Percentiles rank a stretch among this genome's conserved stretches.
Conservation (phyloP, 2,329 filamentous ascomycete species). For the Myriosclerotinia curreyana region DNA sequence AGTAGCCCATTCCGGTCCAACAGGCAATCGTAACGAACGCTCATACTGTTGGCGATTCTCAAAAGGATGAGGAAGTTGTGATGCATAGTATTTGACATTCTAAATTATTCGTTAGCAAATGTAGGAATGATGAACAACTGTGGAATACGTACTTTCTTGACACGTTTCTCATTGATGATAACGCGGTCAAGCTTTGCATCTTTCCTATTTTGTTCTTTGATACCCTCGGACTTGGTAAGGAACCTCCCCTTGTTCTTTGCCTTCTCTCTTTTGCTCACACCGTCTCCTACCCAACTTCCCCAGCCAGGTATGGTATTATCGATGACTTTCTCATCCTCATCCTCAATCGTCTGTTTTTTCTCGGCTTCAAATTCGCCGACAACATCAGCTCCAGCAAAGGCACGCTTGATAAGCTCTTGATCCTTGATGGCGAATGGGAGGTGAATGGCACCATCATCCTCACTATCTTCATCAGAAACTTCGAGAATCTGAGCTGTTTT, state of each 20-base stretch:
- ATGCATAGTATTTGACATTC: conserved; percentile 85
- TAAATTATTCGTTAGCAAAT: conserved; percentile 39
- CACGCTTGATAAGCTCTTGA: conserved; percentile 69
- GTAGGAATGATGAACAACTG: background rate
- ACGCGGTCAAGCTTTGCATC: conserved; percentile 80
- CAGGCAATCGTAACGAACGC: conserved; percentile 76
- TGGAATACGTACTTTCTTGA: conserved; percentile 69
- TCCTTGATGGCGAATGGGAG: conserved; percentile 58
- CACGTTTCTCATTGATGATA: conserved; percentile 86
- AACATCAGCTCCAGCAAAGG: conserved; percentile 86
- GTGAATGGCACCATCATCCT: conserved; percentile 50
- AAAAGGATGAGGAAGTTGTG: conserved; percentile 81
- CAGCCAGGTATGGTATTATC: conserved; percentile 89
- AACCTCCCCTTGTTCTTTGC: conserved; percentile 60
- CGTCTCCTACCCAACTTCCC: conserved; percentile 88
- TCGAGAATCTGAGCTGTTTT: conserved; percentile 30
- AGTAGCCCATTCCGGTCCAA: conserved; percentile 95
- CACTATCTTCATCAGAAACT: conserved; percentile 39
- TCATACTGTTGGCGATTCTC: conserved; percentile 89
- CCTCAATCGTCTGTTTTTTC: conserved; percentile 67
- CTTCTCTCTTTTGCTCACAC: conserved; percentile 68
- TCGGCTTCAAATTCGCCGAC: conserved; percentile 76
- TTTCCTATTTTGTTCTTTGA: conserved; percentile 73
- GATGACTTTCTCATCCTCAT: conserved; percentile 78
- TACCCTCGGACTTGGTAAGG: conserved; percentile 65